These are phyloP conservation scores for Avicennia marina DNA, from an alignment of 257 asterid genomes.

Conservation along the genomic window DNA sequence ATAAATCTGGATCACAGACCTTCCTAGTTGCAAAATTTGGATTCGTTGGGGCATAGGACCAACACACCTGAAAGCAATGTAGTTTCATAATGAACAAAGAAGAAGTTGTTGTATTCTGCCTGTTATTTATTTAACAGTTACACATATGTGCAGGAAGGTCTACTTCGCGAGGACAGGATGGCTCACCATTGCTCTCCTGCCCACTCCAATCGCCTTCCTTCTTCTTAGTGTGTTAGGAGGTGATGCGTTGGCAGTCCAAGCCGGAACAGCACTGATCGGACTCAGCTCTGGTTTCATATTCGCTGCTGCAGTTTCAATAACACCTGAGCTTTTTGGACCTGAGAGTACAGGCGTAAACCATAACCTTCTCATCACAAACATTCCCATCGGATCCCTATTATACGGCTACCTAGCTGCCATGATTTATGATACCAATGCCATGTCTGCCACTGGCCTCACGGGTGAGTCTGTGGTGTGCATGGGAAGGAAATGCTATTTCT, in stretches of 20 bases:
- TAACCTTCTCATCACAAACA: slow-evolving; percentile 81
- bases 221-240: slow-evolving; percentile 46
- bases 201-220: slow-evolving; percentile 63
- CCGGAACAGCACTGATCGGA: slow-evolving; percentile 78
- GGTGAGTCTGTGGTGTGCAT: slow-evolving; percentile 56
- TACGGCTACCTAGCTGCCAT: slow-evolving; percentile 76
- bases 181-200: slow-evolving; percentile 69
- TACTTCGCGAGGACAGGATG: slow-evolving; percentile 85
- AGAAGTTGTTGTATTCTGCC: no score
- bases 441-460: slow-evolving; percentile 3
- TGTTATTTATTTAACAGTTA: neutral
- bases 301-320: slow-evolving; percentile 83
- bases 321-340: slow-evolving; percentile 90
- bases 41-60: no score
- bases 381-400: slow-evolving; percentile 78
- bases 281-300: slow-evolving; percentile 91
- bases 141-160: slow-evolving; percentile 43
- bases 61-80: no score
- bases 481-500: slow-evolving; percentile 71
- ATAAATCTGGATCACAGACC: no score
- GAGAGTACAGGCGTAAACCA: slow-evolving; percentile 78
- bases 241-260: slow-evolving; percentile 36
- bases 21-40: no score
- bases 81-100: no score
- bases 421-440: slow-evolving; percentile 55